Evolutionary conservation across 2,329 filamentous ascomycete genomes (phyloP).

Genomic region (Pyrenophora graminea): DNA sequence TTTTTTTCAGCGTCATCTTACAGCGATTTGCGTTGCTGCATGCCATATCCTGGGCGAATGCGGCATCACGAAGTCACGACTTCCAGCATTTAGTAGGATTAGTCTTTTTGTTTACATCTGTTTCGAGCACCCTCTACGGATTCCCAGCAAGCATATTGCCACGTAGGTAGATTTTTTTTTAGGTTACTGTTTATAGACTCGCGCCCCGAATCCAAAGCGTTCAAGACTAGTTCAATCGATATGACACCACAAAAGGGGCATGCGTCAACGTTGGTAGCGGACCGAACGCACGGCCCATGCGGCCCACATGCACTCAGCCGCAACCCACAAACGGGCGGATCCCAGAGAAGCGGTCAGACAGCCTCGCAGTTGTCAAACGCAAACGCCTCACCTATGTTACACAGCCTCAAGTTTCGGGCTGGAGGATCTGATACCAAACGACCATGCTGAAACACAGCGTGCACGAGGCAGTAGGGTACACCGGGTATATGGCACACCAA

Average conservation of each 20-base stretch:
- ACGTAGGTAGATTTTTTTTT: slow-evolving; percentile 12
- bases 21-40: not conserved
- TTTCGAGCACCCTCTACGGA: not conserved
- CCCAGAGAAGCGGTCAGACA: slow-evolving; percentile 6
- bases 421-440: slow-evolving; percentile 23
- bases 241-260: too few relatives aligned
- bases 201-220: too few relatives aligned
- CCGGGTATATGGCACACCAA: not conserved
- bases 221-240: too few relatives aligned
- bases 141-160: not conserved
- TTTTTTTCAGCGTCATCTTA: slow-evolving; percentile 5
- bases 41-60: not conserved
- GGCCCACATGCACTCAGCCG: too few relatives aligned
- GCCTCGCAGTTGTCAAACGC: slow-evolving; percentile 11
- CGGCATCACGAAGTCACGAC: slow-evolving; percentile 25
- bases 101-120: not conserved
- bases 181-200: not conserved
- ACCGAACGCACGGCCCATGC: too few relatives aligned
- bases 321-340: not conserved
- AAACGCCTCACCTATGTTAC: slow-evolving; percentile 12
- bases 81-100: slow-evolving; percentile 20
- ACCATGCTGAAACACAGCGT: slow-evolving; percentile 24
- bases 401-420: slow-evolving; percentile 12
- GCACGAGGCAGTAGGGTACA: slow-evolving; percentile 10
- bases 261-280: too few relatives aligned